Conservation (phyloP, 305 asterid genomes). For the Fraxinus xanthoxyloides region DNA sequence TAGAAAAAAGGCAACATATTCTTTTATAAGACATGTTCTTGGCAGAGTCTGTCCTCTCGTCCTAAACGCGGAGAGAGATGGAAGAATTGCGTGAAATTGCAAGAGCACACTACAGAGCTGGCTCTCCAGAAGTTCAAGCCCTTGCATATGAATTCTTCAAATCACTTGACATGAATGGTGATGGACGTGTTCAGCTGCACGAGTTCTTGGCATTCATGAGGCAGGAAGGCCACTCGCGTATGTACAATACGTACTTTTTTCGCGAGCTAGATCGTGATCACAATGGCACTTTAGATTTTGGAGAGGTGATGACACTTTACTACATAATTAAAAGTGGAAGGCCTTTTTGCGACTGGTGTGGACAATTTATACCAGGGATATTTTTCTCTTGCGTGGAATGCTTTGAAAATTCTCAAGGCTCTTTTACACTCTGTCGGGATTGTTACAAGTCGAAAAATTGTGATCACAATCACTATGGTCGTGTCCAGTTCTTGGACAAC, state of each 20-base stretch:
- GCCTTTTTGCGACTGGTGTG: conserved; percentile 37
- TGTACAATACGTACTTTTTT: conserved; percentile 32
- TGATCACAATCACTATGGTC: conserved; percentile 24
- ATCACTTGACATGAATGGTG: conserved; percentile 32
- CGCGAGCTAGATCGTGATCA: conserved; percentile 26
- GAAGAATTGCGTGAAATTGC: conserved; percentile 35
- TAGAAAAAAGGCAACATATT: neutral
- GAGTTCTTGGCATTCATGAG: conserved; percentile 37
- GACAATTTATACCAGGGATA: conserved; percentile 30
- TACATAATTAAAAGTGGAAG: conserved; percentile 39
- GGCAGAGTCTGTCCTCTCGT: neutral
- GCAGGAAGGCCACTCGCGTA: conserved; percentile 28
- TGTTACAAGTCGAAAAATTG: conserved; percentile 25
- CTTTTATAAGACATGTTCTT: neutral
- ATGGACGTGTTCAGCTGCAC: conserved; percentile 27
- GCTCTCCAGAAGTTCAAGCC: conserved; percentile 29
- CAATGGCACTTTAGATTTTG: conserved; percentile 35
- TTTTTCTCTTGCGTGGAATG: conserved; percentile 37
- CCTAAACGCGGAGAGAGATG: conserved; percentile 7
- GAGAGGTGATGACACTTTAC: conserved; percentile 33
- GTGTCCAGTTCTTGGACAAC: conserved; percentile 32
- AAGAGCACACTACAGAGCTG: conserved; percentile 27
- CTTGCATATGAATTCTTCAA: conserved; percentile 26
- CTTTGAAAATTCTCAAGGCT: neutral
- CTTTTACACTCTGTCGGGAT: conserved; percentile 22